Base-by-base conservation (phyloP, 192 early-diverging fungal species). In the Coemansia sp. region DNA sequence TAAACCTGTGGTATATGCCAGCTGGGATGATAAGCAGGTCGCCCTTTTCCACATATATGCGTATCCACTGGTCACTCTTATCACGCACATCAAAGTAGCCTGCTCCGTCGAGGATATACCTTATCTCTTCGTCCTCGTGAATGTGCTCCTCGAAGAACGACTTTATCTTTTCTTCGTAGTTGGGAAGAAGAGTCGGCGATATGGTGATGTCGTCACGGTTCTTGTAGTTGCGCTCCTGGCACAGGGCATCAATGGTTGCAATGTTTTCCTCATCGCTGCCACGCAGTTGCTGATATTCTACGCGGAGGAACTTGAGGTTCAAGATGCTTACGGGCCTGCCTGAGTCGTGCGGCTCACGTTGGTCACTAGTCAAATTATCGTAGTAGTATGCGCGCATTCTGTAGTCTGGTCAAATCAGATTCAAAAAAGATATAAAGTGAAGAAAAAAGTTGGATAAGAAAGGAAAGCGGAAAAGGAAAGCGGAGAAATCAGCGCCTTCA, bases 51-150 rank as follows among this genome's bases (percentile, higher is more conserved):
- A 91, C 81, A 15, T 69, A 67, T 67, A 98, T 93, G 55, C 97
- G 88, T 58, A 98, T 90, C 97, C 95, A 98, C 22, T 77, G 54
- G 57, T 88, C 84, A 1, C 61, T 42, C 22, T 55, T 69, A 65
- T 86, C 84, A 41, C 91, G 82, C 38, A 91, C 87, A 61, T 91
- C 95, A 84, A 98, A 95, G 82, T 88, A 98, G n/a, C 95, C 97
- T 20, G 86, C 82, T 15, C 97, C 97, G 15, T 90, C 94, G 37
- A 93, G 57, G 54, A 96, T 87, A 67, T 81, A 97, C 27, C 97
- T 88, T 64, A 98, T 98, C 75, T 98, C 95, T 83, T 99, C 97
- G 62, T 96, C 96, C 58, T 95, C 94, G 74, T 97, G 95, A 55
- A 96, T 82, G 71, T 98, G 94, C 85, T 96, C 96, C 28, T 85